Conservation (phyloP, 2,329 filamentous ascomycete species). For the Aspergillus sp. region DNA sequence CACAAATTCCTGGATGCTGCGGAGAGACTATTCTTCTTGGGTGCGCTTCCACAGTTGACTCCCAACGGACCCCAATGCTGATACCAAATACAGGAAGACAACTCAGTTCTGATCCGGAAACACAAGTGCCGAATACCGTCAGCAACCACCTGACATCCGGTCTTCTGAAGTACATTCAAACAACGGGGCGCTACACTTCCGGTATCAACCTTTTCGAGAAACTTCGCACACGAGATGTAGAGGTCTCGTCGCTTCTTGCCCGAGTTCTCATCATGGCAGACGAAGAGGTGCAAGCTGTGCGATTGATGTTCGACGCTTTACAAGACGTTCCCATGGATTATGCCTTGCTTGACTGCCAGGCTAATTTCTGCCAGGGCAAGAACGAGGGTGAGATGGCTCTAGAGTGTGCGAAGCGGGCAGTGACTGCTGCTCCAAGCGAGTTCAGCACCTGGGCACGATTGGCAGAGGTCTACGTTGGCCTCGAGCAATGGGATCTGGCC, state of each 20-base stretch:
- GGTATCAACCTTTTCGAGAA: constrained; percentile 99
- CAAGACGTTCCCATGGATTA: constrained; percentile 97
- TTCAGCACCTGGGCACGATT: constrained; percentile 95
- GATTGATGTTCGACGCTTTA: constrained; percentile 82
- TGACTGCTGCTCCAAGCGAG: constrained; percentile 92
- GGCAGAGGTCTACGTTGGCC: constrained; percentile 87
- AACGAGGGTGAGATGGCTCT: constrained; percentile 83
- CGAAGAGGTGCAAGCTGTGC: constrained; percentile 94
- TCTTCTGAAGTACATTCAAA: constrained; percentile 90
- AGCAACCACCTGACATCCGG: constrained; percentile 96
- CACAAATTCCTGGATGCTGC: constrained; percentile 94
- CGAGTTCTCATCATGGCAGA: constrained; percentile 92
- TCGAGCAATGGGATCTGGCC: constrained; percentile 96
- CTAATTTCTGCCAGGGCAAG: constrained; percentile 87
- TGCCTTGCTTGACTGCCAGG: constrained; percentile 90
- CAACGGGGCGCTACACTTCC: constrained; percentile 89
- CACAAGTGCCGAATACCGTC: constrained; percentile 95
- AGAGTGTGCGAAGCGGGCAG: constrained; percentile 90
- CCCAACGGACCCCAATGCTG: constrained; percentile 11
- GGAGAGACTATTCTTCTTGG: constrained; percentile 91
- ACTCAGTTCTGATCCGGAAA: constrained; percentile 91
- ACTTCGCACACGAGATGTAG: constrained; percentile 82
- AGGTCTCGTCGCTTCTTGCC: constrained; percentile 89
- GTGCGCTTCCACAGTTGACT: constrained; percentile 46
- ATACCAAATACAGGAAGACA: constrained; percentile 70